A percentile compares a stretch with the other conserved stretches of the same genome.
These are phyloP conservation scores for Fonticula alba DNA, from an alignment of 78 protist species.

Conservation along the genomic window DNA sequence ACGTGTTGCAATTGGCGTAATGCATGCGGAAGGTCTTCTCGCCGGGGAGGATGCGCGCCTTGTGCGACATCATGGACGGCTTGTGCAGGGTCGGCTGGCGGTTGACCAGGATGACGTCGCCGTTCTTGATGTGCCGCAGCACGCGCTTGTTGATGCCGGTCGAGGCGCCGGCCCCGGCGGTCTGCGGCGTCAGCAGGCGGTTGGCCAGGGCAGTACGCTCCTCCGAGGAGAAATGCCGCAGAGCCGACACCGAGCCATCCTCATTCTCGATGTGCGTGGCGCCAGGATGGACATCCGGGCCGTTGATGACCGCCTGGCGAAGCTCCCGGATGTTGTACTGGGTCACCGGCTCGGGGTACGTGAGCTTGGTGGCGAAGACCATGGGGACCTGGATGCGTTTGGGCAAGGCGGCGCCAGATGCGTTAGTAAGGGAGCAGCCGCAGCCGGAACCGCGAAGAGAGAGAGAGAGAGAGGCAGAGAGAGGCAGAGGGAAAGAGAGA, in stretches of 20 bases:
- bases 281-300: constrained; percentile 71
- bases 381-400: too few relatives aligned
- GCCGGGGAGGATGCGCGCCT: constrained; percentile 79
- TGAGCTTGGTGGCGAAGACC: constrained; percentile 81
- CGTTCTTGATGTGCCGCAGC: constrained; percentile 82
- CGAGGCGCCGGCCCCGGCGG: too few relatives aligned
- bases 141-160: too few relatives aligned
- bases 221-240: too few relatives aligned
- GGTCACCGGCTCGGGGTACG: constrained; percentile 94
- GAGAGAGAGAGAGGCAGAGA: too few relatives aligned
- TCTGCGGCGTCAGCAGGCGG: too few relatives aligned
- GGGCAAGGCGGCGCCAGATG: too few relatives aligned
- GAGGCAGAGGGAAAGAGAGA: too few relatives aligned
- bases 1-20: constrained; percentile 90
- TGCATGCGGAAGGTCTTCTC: constrained; percentile 96
- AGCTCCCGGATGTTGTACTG: constrained; percentile 62
- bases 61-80: constrained; percentile 99
- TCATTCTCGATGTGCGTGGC: constrained; percentile 44
- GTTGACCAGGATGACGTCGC: constrained; percentile 88
- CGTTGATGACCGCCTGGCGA: constrained; percentile 37
- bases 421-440: too few relatives aligned
- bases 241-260: constrained; percentile 64
- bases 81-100: constrained; percentile 98
- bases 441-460: too few relatives aligned
- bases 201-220: constrained; percentile 39